These are phyloP conservation scores for Blepharisma stoltei DNA, from an alignment of 73 alveolate species.

Conservation along the genomic window DNA sequence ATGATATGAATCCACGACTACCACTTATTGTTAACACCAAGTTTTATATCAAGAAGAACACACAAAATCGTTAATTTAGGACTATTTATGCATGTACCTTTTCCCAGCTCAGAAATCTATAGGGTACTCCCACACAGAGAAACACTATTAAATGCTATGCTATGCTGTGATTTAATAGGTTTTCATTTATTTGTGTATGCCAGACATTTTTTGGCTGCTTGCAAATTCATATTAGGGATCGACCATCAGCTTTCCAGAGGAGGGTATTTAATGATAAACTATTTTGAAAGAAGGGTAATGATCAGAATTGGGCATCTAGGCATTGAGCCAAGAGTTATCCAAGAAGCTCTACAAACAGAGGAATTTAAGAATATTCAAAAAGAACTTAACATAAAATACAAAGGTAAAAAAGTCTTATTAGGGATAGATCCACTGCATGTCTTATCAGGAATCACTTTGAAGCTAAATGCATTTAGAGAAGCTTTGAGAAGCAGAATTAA, in stretches of 20 bases:
- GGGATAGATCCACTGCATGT: constrained; percentile 50
- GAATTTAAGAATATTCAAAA: constrained; percentile 24
- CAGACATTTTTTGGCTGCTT: constrained; percentile 66
- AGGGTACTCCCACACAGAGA: constrained; percentile 48
- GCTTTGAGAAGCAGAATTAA: constrained; percentile 38
- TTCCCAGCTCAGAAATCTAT: constrained; percentile 55
- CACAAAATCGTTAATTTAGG: constrained; percentile 40
- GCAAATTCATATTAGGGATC: constrained; percentile 67
- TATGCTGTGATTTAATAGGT: constrained; percentile 78
- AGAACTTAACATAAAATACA: not conserved
- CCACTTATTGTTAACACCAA: constrained; percentile 56
- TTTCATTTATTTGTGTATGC: constrained; percentile 86
- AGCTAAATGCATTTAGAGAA: constrained; percentile 42
- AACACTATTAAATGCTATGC: constrained; percentile 42
- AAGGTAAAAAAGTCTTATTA: constrained; percentile 40
- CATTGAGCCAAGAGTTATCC: constrained; percentile 53
- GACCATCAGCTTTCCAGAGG: constrained; percentile 66
- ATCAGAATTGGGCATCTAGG: constrained; percentile 79
- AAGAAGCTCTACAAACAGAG: constrained; percentile 36
- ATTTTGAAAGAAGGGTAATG: constrained; percentile 72
- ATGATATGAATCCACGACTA: constrained; percentile 58
- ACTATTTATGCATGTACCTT: constrained; percentile 53
- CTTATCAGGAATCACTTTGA: constrained; percentile 48
- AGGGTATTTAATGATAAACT: constrained; percentile 65
- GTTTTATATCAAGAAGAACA: constrained; percentile 34